These are phyloP conservation scores for Aspergillus heteromorphus DNA, from an alignment of 495 filamentous ascomycete genomes.

Conservation along the genomic window DNA sequence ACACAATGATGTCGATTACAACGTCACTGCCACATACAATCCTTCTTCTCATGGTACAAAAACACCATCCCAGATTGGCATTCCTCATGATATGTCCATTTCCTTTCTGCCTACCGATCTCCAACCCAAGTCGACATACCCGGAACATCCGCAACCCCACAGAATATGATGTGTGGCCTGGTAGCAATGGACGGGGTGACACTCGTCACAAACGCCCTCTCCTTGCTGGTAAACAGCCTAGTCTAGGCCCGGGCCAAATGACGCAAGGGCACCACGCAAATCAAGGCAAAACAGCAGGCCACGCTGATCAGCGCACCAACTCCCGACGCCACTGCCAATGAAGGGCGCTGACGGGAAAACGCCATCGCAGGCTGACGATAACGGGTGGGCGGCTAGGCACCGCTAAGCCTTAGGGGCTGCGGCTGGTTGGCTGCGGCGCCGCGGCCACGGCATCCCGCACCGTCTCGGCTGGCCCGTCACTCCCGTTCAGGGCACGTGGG, in stretches of 20 bases:
- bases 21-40: too few relatives aligned
- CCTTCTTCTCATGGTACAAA: too few relatives aligned
- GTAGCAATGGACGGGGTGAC: background rate
- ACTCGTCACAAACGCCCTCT: background rate
- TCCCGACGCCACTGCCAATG: background rate
- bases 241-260: background rate
- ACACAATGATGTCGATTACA: too few relatives aligned
- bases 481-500: background rate
- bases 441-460: background rate
- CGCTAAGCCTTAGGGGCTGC: background rate
- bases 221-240: background rate
- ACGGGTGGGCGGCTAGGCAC: background rate
- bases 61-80: too few relatives aligned
- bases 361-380: background rate
- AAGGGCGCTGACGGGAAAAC: background rate
- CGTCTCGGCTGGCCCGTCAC: background rate
- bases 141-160: too few relatives aligned
- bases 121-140: too few relatives aligned
- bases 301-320: background rate
- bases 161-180: too few relatives aligned
- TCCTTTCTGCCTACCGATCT: too few relatives aligned
- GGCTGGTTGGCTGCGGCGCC: background rate
- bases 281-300: background rate
- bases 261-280: background rate
- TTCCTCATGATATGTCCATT: too few relatives aligned